phyloP scores from a whole-genome alignment of 2,329 filamentous ascomycete genomes.

The Hymenoscyphus occultus region DNA sequence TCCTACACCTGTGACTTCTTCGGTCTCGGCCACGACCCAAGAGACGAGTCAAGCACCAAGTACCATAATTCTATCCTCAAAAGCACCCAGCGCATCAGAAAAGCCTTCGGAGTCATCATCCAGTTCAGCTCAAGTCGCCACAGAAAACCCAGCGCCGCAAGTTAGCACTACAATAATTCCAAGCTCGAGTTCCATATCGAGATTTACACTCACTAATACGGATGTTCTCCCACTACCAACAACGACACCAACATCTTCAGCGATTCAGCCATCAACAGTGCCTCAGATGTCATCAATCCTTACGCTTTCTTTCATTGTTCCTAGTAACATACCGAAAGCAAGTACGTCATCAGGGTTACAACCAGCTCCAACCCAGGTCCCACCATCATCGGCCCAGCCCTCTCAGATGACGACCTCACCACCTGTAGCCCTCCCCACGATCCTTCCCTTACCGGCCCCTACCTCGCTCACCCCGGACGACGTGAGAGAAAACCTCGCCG shows the following conservation, averaged over 20 bases:
- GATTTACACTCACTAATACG: conserved; percentile 3
- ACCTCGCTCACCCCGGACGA: neutral
- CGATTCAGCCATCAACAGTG: neutral
- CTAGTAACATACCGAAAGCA: neutral
- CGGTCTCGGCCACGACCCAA: neutral
- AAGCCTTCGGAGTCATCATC: neutral
- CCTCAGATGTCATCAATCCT: neutral
- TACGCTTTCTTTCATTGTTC: neutral
- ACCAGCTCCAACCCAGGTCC: neutral
- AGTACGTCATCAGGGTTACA: neutral
- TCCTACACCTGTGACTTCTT: neutral
- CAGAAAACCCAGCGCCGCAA: conserved; percentile 1
- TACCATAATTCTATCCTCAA: neutral
- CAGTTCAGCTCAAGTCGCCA: neutral
- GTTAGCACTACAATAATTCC: neutral
- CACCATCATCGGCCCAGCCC: neutral
- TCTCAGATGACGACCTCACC: neutral
- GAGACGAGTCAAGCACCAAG: neutral
- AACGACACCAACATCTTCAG: neutral
- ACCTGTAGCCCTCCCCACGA: neutral
- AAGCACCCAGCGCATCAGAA: neutral
- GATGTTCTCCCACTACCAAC: neutral
- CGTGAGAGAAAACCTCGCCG: neutral
- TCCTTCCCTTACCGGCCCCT: neutral
- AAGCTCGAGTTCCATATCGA: neutral